phyloP scores from a whole-genome alignment of 2,329 filamentous ascomycete genomes.

The Colletotrichum somersetense region DNA sequence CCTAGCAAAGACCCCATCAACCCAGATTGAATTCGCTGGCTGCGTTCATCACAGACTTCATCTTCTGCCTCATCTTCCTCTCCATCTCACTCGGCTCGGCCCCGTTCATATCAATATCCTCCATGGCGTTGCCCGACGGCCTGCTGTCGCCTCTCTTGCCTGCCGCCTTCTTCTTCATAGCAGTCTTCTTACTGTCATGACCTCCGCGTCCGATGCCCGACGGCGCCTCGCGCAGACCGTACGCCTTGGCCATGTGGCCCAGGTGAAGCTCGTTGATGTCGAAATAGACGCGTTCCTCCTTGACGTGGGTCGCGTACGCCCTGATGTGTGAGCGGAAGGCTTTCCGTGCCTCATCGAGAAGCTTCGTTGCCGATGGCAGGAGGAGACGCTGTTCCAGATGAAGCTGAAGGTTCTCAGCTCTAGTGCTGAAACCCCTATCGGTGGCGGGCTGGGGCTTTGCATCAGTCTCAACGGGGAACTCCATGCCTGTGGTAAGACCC shows the following conservation, averaged over 20 bases:
- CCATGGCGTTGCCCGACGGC: conserved; percentile 45
- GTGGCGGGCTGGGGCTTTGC: conserved; percentile 57
- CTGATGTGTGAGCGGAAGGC: conserved; percentile 93
- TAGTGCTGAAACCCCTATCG: conserved; percentile 56
- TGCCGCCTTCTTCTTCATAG: conserved; percentile 49
- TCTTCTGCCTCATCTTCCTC: conserved; percentile 74
- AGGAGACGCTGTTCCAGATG: conserved; percentile 72
- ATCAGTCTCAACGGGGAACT: conserved; percentile 79
- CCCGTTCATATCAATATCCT: conserved; percentile 46
- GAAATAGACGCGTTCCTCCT: conserved; percentile 86
- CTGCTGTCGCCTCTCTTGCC: conserved; percentile 36
- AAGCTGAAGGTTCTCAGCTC: conserved; percentile 69
- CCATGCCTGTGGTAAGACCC: conserved; percentile 71
- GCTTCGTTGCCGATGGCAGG: conserved; percentile 59
- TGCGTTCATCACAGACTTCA: conserved; percentile 66
- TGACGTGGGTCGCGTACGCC: conserved; percentile 94
- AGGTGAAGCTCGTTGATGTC: conserved; percentile 92
- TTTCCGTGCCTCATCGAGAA: conserved; percentile 84
- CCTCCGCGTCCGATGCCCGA: conserved; percentile 79
- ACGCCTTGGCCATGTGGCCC: conserved; percentile 94
- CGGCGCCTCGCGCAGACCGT: conserved; percentile 88
- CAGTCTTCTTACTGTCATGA: conserved; percentile 59
- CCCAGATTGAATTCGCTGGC: conserved; percentile 79
- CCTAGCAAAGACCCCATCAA: conserved; percentile 48
- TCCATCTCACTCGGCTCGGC: conserved; percentile 64